Evolutionary conservation across 164 flowering plant genomes (phyloP).

Genomic region (Umbilicus rupestris): DNA sequence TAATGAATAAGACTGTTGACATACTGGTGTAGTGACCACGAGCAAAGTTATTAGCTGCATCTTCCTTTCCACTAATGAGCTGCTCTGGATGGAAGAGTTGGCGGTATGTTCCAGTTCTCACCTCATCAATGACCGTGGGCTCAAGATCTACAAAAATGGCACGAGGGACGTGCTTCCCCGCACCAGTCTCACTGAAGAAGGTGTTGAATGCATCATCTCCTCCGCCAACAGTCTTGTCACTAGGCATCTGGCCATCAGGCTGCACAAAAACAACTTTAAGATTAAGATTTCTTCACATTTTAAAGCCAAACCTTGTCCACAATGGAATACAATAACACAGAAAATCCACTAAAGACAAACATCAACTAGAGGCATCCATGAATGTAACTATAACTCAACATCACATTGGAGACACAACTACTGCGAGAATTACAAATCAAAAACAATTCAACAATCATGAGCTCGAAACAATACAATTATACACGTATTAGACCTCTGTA

Average conservation of each 20-base stretch:
- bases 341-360: too few species aligned
- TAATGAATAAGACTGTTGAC: neutral
- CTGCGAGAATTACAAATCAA: too few species aligned
- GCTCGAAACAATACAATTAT: too few species aligned
- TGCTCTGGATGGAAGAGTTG: constrained; percentile 45
- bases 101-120: constrained; percentile 40
- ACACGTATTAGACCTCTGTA: too few species aligned
- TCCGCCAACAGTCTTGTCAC: constrained; percentile 63
- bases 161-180: constrained; percentile 48
- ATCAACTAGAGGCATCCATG: too few species aligned
- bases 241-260: constrained; percentile 87
- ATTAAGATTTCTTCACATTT: neutral
- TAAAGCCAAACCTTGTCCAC: too few species aligned
- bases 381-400: too few species aligned
- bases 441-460: too few species aligned
- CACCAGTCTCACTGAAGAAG: constrained; percentile 56
- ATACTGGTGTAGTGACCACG: constrained; percentile 55
- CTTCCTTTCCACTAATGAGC: constrained; percentile 47
- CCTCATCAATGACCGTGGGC: constrained; percentile 58
- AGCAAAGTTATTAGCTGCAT: constrained; percentile 61
- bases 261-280: constrained; percentile 12
- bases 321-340: too few species aligned
- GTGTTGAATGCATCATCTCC: constrained; percentile 85
- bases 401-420: too few species aligned
- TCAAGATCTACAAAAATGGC: constrained; percentile 52